Percentiles rank a stretch among this genome's conserved stretches.
Evolutionary conservation across 345 rosid genomes (phyloP).

Genomic region (Citrus cavaleriei): DNA sequence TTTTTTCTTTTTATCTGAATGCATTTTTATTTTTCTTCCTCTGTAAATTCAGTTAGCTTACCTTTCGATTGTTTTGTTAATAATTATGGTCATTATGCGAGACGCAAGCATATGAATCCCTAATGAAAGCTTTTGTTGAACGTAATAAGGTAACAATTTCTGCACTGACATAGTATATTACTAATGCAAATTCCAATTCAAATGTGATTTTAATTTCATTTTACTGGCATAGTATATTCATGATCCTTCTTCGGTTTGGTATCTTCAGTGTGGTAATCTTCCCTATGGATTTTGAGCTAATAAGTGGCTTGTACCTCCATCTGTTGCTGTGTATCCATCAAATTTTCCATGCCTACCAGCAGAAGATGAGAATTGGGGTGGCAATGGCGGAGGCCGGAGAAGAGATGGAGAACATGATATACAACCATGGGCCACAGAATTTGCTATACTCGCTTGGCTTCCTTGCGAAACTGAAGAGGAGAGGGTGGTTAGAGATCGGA

Average conservation of each 20-base stretch:
- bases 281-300: slow-evolving; percentile 66
- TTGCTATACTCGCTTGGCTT: slow-evolving; percentile 49
- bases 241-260: slow-evolving; percentile 38
- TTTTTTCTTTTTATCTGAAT: neutral
- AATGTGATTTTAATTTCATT: neutral
- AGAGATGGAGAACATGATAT: slow-evolving; percentile 51
- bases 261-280: slow-evolving; percentile 34
- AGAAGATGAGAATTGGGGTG: slow-evolving; percentile 67
- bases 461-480: slow-evolving; percentile 70
- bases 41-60: too few species aligned
- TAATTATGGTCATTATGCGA: neutral
- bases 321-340: slow-evolving; percentile 37
- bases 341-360: slow-evolving; percentile 39
- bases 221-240: neutral
- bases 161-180: neutral
- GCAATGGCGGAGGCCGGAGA: slow-evolving; percentile 60
- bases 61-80: neutral
- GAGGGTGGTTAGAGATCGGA: slow-evolving; percentile 55
- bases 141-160: slow-evolving; percentile 53
- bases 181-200: neutral
- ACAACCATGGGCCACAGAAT: slow-evolving; percentile 64
- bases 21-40: neutral
- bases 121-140: slow-evolving; percentile 58
- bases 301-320: slow-evolving; percentile 61
- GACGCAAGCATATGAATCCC: slow-evolving; percentile 65